phyloP scores from a whole-genome alignment of 1,139 yeast species.

The Magnusiomyces suaveolens region DNA sequence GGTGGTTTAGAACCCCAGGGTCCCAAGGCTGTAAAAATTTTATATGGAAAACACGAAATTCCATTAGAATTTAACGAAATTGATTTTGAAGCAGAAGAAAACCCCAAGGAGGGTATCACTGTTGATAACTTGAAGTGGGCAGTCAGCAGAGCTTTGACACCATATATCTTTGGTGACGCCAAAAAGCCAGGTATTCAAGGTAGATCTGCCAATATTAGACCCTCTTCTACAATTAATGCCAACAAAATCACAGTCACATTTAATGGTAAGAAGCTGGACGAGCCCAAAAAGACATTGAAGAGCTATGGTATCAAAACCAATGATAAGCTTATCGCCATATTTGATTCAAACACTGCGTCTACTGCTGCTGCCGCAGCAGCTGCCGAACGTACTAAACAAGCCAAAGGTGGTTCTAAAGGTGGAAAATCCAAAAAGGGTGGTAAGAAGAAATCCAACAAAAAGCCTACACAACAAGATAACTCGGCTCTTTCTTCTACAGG shows the following conservation, averaged over 20 bases:
- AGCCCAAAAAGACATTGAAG: slow-evolving; percentile 13
- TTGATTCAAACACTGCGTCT: background rate
- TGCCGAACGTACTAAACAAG: background rate
- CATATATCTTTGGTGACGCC: slow-evolving; percentile 10
- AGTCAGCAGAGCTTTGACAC: slow-evolving; percentile 11
- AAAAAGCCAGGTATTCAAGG: slow-evolving; percentile 3
- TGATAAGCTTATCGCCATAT: background rate
- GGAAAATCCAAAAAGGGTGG: background rate
- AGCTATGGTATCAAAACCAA: background rate
- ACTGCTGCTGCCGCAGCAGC: slow-evolving; percentile 7
- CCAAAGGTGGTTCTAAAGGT: background rate
- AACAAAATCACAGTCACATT: slow-evolving; percentile 27
- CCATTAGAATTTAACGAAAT: slow-evolving; percentile 11
- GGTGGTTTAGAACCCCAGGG: background rate
- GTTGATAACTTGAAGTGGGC: slow-evolving; percentile 12
- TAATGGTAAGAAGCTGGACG: slow-evolving; percentile 29
- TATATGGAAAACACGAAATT: slow-evolving; percentile 10
- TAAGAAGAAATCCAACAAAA: background rate
- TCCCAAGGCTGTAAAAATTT: background rate
- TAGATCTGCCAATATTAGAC: background rate
- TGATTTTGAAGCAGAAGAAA: slow-evolving; percentile 12
- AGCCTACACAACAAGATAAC: background rate
- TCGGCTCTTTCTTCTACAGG: background rate
- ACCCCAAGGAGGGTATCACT: slow-evolving; percentile 13
- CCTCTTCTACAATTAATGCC: slow-evolving; percentile 10